Evolutionary conservation across 768 basidiomycete genomes (phyloP), one percentile per base, ranked within the genome.

Genomic region (Mycena polygramma): DNA sequence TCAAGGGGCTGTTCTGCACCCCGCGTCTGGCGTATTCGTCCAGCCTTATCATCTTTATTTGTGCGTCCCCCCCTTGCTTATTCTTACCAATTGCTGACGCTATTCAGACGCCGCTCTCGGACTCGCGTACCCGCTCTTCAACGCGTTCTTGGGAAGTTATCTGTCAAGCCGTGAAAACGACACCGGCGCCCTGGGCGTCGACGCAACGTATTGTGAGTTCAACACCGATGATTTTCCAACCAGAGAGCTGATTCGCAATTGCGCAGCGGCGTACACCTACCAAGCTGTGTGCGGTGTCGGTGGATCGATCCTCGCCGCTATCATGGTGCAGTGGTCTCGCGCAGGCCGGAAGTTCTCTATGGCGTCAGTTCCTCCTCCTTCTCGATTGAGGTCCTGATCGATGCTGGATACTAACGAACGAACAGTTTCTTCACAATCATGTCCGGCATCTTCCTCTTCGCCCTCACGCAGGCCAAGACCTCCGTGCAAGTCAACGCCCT

Each of bases 121-220:
- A 15, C 82, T 90, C 8, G 89, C 89, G 14, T 90, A 88, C 76
- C 88, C 89, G n/a, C 75, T 90, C 79, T 85, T 88, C 70, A 87
- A 86, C 75, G 81, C 81, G 37, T 88, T 88, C 69, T 41, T 71
- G 69, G 70, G 70, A 53, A 20, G 52, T 14, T 74, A 74, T 55
- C 17, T 74, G 45, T 54, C 71, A 13, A 17, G 37, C 19, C 71
- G 71, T 8, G 48, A 22, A 26, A 45, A 63, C 8, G 7, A 30
- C 2, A 66, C 67, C 52, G 58, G 36, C 14, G 15, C 15, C 4
- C 51, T 54, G n/a, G 9, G 59, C 7, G 67, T 57, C 63, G 49
- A 73, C 69, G 59, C 65, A 83, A 86, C 78, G 79, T 89, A 39
- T 74, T 81, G 57, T 83, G 73, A 30, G 64, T 30, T 30, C 30